phyloP scores from a whole-genome alignment of 768 basidiomycete genomes.

The Paxillus rubicundulus region DNA sequence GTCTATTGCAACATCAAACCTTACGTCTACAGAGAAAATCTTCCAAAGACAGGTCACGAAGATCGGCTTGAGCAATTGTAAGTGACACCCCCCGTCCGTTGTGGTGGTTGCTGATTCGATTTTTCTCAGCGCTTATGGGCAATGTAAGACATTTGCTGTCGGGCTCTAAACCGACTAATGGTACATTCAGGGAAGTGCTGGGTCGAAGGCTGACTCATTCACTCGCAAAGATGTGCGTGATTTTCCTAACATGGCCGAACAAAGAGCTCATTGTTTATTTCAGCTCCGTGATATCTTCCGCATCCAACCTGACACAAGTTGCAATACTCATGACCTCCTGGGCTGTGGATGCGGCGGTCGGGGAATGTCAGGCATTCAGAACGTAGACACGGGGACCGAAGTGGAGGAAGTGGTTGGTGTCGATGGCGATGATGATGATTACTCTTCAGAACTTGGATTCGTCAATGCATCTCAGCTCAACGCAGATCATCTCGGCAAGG shows the following conservation, averaged over 20 bases:
- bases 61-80: constrained; percentile 84
- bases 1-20: constrained; percentile 1
- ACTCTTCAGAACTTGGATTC: constrained; percentile 47
- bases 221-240: constrained; percentile 74
- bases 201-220: constrained; percentile 81
- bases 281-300: constrained; percentile 92
- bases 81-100: constrained; percentile 28
- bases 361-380: constrained; percentile 1
- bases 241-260: constrained; percentile 1
- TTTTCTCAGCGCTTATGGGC: constrained; percentile 63
- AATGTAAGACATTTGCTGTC: constrained; percentile 39
- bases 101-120: constrained; percentile 10
- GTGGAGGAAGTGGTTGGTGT: constrained; percentile 26
- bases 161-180: constrained; percentile 6
- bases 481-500: constrained; percentile 40
- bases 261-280: background rate
- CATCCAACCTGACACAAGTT: constrained; percentile 72
- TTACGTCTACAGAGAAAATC: constrained; percentile 65
- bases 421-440: constrained; percentile 31
- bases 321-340: constrained; percentile 91
- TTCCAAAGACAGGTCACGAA: constrained; percentile 95
- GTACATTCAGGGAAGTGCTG: constrained; percentile 37
- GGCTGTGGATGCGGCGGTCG: constrained; percentile 65
- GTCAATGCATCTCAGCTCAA: constrained; percentile 64
- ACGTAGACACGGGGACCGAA: constrained; percentile 6